These are phyloP conservation scores for Phytophthora europaea DNA, from an alignment of 352 stramenopile genomes.

Conservation along the genomic window DNA sequence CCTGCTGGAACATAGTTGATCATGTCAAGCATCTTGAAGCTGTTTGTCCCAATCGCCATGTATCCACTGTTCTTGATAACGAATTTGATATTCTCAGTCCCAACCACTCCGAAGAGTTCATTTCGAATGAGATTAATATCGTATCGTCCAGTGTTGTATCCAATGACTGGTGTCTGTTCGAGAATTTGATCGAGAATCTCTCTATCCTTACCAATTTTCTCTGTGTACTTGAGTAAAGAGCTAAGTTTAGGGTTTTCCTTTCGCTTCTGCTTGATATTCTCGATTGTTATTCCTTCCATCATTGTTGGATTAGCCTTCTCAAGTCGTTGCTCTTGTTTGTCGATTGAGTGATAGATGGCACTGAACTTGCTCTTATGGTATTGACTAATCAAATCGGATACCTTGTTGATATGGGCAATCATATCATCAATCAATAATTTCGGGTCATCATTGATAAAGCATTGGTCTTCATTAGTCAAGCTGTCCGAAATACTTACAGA, in stretches of 20 bases:
- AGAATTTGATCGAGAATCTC: too few relatives aligned
- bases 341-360: neutral
- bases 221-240: too few relatives aligned
- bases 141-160: too few relatives aligned
- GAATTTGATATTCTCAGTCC: constrained; percentile 16
- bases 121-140: neutral
- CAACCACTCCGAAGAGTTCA: constrained; percentile 18
- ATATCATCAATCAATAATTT: too few relatives aligned
- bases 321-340: neutral
- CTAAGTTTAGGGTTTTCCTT: neutral
- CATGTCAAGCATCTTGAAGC: constrained; percentile 45
- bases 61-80: constrained; percentile 30
- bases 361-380: neutral
- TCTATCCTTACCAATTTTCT: too few relatives aligned
- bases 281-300: neutral
- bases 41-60: constrained; percentile 34
- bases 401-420: neutral
- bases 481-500: too few relatives aligned
- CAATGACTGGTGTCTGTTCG: too few relatives aligned
- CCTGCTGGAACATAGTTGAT: constrained; percentile 42
- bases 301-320: neutral
- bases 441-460: too few relatives aligned
- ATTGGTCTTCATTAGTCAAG: too few relatives aligned
- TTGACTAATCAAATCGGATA: neutral
- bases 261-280: neutral